A percentile compares a stretch with the other conserved stretches of the same genome.
Conservation (phyloP, 495 filamentous ascomycete species). For the Aspergillus indologenus region DNA sequence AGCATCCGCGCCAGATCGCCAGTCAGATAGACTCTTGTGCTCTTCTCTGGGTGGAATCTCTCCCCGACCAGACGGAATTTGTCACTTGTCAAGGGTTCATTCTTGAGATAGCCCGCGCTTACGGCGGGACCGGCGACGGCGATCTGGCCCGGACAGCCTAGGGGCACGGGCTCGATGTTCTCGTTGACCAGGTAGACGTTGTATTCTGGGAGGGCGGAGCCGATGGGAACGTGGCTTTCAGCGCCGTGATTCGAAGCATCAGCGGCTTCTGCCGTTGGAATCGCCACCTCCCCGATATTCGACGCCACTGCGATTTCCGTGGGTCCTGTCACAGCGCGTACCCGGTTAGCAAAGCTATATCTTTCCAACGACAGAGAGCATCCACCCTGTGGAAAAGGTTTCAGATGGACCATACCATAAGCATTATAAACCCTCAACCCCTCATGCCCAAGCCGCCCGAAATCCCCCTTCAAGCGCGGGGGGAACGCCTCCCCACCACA, state of each 20-base stretch:
- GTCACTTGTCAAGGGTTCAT: too few relatives aligned
- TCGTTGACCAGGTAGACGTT: conserved; percentile 40
- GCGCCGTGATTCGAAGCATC: background rate
- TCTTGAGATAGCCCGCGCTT: conserved; percentile 34
- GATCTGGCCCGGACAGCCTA: conserved; percentile 46
- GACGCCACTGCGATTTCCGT: background rate
- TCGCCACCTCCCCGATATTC: background rate
- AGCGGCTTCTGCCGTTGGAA: too few relatives aligned
- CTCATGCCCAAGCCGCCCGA: background rate
- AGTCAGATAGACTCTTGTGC: too few relatives aligned
- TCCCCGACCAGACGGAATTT: too few relatives aligned
- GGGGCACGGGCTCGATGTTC: conserved; percentile 34
- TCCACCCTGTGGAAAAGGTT: too few relatives aligned
- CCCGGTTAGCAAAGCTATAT: too few relatives aligned
- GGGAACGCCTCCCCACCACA: background rate
- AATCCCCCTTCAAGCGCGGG: background rate
- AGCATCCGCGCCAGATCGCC: too few relatives aligned
- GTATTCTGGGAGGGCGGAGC: background rate
- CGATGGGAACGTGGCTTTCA: conserved; percentile 30
- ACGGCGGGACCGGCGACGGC: conserved; percentile 35
- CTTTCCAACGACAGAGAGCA: too few relatives aligned
- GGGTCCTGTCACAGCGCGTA: too few relatives aligned
- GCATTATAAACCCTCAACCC: background rate
- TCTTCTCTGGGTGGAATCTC: too few relatives aligned
- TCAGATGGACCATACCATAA: too few relatives aligned